Percentiles rank a stretch among this genome's conserved stretches.
Evolutionary conservation across 116 monocot species (phyloP).

Genomic region (Thalassia testudinum): DNA sequence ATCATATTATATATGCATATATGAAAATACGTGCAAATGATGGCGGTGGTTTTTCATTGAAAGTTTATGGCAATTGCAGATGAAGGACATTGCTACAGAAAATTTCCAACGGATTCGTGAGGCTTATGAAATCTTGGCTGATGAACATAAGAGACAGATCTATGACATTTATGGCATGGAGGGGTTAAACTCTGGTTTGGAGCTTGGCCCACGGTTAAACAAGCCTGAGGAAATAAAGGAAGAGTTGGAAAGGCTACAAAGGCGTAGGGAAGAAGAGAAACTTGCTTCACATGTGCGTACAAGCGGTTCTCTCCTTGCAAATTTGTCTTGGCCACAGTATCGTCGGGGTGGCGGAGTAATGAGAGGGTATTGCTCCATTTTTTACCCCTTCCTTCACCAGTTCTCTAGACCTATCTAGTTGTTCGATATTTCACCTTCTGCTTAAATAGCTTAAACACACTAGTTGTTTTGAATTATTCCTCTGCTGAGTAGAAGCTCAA

Average conservation of each 20-base stretch:
- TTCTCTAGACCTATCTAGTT: too few species aligned
- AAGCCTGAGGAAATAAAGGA: conserved; percentile 84
- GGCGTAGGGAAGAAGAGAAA: conserved; percentile 63
- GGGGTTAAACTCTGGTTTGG: conserved; percentile 72
- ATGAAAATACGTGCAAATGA: too few species aligned
- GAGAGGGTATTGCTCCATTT: conserved; percentile 38
- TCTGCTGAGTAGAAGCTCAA: too few species aligned
- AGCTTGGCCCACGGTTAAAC: conserved; percentile 68
- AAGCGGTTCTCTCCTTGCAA: conserved; percentile 47
- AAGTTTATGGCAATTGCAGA: conserved; percentile 21
- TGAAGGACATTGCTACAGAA: conserved; percentile 93
- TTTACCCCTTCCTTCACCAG: conserved; percentile 1
- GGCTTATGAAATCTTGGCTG: conserved; percentile 77
- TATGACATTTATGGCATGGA: conserved; percentile 98
- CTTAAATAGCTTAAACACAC: too few species aligned
- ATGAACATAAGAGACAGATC: conserved; percentile 70
- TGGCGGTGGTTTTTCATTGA: too few species aligned
- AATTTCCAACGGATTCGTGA: conserved; percentile 85
- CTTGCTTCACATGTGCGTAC: conserved; percentile 35
- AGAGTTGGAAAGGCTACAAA: conserved; percentile 57
- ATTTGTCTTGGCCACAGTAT: conserved; percentile 75
- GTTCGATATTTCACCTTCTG: too few species aligned
- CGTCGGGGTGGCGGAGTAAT: conserved; percentile 59
- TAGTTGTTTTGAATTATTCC: too few species aligned
- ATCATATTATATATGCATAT: too few species aligned